Evolutionary conservation across 78 protist genomes (phyloP).

Genomic region (Goniomonas avonlea): DNA sequence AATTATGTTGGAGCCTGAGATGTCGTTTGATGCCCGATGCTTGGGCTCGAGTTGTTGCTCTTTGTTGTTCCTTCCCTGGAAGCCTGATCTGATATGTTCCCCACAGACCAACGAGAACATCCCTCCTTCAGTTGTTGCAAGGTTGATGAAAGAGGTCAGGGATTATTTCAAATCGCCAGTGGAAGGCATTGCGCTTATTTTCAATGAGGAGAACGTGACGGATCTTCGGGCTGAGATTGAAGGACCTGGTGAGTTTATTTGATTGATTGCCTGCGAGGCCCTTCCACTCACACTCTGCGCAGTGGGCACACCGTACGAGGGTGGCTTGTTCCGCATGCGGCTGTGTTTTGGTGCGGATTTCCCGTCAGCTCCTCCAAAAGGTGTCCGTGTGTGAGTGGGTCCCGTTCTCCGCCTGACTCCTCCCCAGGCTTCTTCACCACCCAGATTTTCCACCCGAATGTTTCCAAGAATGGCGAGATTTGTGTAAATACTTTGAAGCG

Average conservation of each 20-base stretch:
- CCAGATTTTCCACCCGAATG: slow-evolving; percentile 95
- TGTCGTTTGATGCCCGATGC: too few species aligned
- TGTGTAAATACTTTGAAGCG: slow-evolving; percentile 94
- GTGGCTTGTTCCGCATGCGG: slow-evolving; percentile 74
- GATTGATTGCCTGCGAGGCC: neutral
- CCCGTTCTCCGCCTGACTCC: neutral
- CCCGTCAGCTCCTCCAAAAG: slow-evolving; percentile 92
- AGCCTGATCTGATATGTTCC: too few species aligned
- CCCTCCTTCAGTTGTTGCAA: neutral
- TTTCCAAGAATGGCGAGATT: slow-evolving; percentile 86
- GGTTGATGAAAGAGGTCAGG: slow-evolving; percentile 8
- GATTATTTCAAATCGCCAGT: neutral
- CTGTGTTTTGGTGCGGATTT: slow-evolving; percentile 71
- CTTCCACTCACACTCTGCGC: neutral
- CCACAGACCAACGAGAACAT: slow-evolving; percentile 13
- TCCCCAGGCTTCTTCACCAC: slow-evolving; percentile 73
- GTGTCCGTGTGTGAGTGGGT: slow-evolving; percentile 6
- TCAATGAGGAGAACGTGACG: slow-evolving; percentile 65
- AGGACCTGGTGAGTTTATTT: slow-evolving; percentile 71
- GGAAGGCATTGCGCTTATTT: neutral
- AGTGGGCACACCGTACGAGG: slow-evolving; percentile 93
- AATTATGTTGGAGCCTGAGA: too few species aligned
- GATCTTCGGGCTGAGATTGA: slow-evolving; percentile 65
- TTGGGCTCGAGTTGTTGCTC: too few species aligned
- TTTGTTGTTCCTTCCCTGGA: too few species aligned